These are phyloP conservation scores for Diaporthe nobilis DNA, from an alignment of 2,329 filamentous ascomycete genomes.

Conservation along the genomic window DNA sequence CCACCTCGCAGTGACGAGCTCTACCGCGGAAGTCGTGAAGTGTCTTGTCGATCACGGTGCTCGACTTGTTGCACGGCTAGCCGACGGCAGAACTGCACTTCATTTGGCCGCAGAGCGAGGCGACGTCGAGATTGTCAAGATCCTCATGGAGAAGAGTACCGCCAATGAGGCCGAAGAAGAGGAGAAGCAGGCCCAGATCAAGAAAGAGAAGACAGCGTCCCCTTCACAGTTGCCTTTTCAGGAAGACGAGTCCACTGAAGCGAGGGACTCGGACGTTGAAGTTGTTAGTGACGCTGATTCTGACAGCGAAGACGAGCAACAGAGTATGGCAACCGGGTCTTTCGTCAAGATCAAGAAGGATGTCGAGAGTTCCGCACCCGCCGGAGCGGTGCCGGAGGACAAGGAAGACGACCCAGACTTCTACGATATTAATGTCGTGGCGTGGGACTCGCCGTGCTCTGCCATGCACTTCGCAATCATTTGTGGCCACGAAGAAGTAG, in stretches of 20 bases:
- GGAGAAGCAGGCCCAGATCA: slow-evolving; percentile 67
- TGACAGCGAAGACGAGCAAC: slow-evolving; percentile 65
- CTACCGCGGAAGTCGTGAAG: slow-evolving; percentile 78
- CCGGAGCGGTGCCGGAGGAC: slow-evolving; percentile 66
- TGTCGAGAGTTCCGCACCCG: slow-evolving; percentile 46
- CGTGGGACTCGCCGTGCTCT: slow-evolving; percentile 83
- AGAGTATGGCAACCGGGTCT: slow-evolving; percentile 75
- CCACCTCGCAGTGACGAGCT: slow-evolving; percentile 80
- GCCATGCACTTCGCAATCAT: slow-evolving; percentile 85
- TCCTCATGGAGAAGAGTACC: slow-evolving; percentile 80
- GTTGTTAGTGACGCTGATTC: slow-evolving; percentile 59
- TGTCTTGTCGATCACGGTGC: slow-evolving; percentile 80
- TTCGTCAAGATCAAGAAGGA: slow-evolving; percentile 76
- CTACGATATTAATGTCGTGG: slow-evolving; percentile 82
- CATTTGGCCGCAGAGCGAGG: slow-evolving; percentile 84
- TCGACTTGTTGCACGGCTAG: slow-evolving; percentile 79
- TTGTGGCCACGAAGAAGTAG: slow-evolving; percentile 77
- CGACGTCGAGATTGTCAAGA: slow-evolving; percentile 76
- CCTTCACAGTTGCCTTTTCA: slow-evolving; percentile 45
- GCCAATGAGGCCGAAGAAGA: slow-evolving; percentile 79
- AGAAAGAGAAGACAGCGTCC: slow-evolving; percentile 50
- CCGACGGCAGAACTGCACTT: slow-evolving; percentile 85
- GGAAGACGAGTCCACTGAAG: slow-evolving; percentile 52
- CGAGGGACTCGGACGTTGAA: slow-evolving; percentile 60
- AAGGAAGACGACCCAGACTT: slow-evolving; percentile 80